These are phyloP conservation scores for Herpetospermum pedunculosum DNA, from an alignment of 306 rosid genomes.

Conservation along the genomic window DNA sequence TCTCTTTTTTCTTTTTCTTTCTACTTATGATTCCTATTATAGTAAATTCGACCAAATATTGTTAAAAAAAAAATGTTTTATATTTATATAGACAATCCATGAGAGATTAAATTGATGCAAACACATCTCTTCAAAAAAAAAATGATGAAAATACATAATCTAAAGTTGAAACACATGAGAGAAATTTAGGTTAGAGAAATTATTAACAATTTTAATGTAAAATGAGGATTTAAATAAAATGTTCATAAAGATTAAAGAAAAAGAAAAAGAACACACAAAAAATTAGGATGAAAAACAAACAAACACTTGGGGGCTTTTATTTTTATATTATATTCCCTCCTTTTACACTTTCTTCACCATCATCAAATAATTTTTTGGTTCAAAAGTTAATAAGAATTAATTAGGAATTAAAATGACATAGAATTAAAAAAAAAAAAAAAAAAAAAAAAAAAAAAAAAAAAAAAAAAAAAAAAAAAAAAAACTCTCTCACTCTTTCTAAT, in stretches of 20 bases:
- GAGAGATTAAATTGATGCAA: background rate
- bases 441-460: background rate
- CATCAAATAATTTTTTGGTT: background rate
- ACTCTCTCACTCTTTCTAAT: background rate
- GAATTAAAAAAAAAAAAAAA: background rate
- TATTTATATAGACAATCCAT: no score
- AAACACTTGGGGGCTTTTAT: slow-evolving; percentile 2
- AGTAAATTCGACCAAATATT: background rate
- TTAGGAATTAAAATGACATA: background rate
- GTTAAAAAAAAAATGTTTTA: background rate
- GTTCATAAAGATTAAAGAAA: background rate
- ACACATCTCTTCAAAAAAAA: no score
- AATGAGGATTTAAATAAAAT: background rate
- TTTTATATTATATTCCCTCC: background rate
- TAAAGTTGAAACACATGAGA: no score
- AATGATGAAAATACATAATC: background rate
- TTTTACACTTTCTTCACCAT: background rate
- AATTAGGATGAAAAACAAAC: background rate
- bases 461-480: background rate
- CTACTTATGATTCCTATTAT: background rate
- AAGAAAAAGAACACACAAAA: background rate
- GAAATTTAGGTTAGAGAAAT: no score
- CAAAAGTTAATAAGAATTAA: slow-evolving; percentile 9
- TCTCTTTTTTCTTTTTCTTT: background rate
- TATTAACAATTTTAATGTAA: background rate